Evolutionary conservation across 2,329 filamentous ascomycete genomes (phyloP).

Genomic region (Trichoderma sp.): DNA sequence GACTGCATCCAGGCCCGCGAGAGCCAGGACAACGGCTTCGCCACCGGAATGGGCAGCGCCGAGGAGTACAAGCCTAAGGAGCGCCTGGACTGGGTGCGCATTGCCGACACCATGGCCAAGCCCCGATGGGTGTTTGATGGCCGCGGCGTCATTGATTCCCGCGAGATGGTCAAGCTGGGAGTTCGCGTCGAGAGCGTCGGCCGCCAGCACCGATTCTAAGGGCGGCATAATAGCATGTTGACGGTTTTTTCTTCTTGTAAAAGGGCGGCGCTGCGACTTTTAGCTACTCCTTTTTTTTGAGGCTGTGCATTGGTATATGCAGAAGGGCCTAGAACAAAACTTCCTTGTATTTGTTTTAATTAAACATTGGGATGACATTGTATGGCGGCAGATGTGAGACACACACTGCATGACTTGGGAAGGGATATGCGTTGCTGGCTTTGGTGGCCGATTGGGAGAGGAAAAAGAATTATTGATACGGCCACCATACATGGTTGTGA

Average conservation of each 20-base stretch:
- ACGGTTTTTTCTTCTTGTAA: constrained; percentile 14
- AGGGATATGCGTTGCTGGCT: constrained; percentile 19
- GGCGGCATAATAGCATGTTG: constrained; percentile 2
- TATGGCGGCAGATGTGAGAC: constrained; percentile 35
- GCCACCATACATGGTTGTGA: constrained; percentile 1
- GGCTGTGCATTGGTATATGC: constrained; percentile 26
- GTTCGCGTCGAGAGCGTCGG: constrained; percentile 58
- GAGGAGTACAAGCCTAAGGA: constrained; percentile 52
- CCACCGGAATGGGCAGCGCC: constrained; percentile 48
- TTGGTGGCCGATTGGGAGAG: constrained; percentile 3
- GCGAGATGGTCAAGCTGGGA: constrained; percentile 53
- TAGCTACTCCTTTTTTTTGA: constrained; percentile 23
- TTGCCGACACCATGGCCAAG: constrained; percentile 53
- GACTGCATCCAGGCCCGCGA: constrained; percentile 52
- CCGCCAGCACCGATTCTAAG: constrained; percentile 48
- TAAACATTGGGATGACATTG: constrained; percentile 36
- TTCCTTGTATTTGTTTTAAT: constrained; percentile 38
- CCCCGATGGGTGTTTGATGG: constrained; percentile 61
- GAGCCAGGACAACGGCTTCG: constrained; percentile 44
- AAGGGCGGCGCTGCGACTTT: constrained; percentile 23
- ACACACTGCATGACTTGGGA: constrained; percentile 30
- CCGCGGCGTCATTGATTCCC: constrained; percentile 55
- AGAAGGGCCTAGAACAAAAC: constrained; percentile 23
- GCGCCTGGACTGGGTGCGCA: constrained; percentile 55
- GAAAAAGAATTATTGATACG: background rate